Percentiles rank a stretch among this genome's conserved stretches.
Evolutionary conservation across 2,329 filamentous ascomycete species (phyloP).

Genomic region (Arthroderma sp.): DNA sequence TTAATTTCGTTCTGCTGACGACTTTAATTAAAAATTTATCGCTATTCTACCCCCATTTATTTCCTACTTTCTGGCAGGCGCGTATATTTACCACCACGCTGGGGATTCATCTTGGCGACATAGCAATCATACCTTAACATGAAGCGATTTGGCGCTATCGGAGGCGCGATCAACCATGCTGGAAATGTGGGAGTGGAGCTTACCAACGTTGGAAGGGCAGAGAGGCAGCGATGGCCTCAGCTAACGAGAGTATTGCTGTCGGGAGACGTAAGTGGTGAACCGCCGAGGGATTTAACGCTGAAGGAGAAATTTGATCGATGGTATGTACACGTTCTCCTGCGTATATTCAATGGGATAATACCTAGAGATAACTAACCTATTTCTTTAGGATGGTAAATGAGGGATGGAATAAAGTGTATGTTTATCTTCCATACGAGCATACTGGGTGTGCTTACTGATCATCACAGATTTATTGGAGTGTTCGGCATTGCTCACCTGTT

Average conservation of each 20-base stretch:
- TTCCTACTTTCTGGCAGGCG: no score
- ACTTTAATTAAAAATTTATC: no score
- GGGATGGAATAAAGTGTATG: conserved; percentile 66
- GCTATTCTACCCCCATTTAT: no score
- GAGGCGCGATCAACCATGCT: no score
- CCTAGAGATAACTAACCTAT: background rate
- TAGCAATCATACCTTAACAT: no score
- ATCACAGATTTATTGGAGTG: conserved; percentile 55
- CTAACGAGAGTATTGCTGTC: conserved; percentile 72
- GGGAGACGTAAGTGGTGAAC: conserved; percentile 66
- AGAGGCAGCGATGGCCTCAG: conserved; percentile 70
- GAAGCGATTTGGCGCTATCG: no score
- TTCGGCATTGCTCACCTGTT: conserved; percentile 62
- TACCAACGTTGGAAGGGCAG: conserved; percentile 19
- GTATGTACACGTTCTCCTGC: conserved; percentile 11
- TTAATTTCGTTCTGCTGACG: no score
- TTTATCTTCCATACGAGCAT: background rate
- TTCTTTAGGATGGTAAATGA: conserved; percentile 63
- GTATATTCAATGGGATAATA: background rate
- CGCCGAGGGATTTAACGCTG: conserved; percentile 52
- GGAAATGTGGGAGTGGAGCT: background rate
- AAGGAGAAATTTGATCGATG: conserved; percentile 67
- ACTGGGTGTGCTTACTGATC: conserved; percentile 32
- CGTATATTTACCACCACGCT: no score
- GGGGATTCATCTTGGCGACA: no score